phyloP scores from a whole-genome alignment of 768 basidiomycete species.

The Boletus pseudopeckii region DNA sequence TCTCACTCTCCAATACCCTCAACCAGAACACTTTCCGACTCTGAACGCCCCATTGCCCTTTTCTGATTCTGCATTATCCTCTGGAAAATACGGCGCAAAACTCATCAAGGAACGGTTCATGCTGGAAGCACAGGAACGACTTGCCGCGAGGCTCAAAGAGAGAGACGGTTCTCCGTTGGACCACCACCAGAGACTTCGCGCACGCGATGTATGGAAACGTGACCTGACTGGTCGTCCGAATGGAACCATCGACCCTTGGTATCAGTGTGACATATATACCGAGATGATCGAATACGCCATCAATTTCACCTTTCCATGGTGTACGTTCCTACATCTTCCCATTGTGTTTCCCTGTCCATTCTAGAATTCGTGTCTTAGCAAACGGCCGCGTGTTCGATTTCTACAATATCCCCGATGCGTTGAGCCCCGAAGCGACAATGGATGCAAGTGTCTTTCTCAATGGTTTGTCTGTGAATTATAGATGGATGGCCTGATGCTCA shows the following conservation, averaged over 20 bases:
- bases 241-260: slow-evolving; percentile 57
- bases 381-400: slow-evolving; percentile 36
- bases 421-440: not conserved
- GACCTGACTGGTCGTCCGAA: slow-evolving; percentile 47
- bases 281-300: slow-evolving; percentile 65
- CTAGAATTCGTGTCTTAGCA: not conserved
- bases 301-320: slow-evolving; percentile 64
- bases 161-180: slow-evolving; percentile 13
- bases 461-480: not conserved
- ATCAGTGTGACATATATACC: slow-evolving; percentile 55
- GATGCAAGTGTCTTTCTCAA: not conserved
- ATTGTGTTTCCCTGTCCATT: not conserved
- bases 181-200: slow-evolving; percentile 16
- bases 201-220: slow-evolving; percentile 37
- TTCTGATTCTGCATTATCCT: not conserved
- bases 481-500: slow-evolving; percentile 33
- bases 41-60: not conserved
- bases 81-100: not conserved
- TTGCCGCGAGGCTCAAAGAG: slow-evolving; percentile 8
- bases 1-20: slow-evolving; percentile 66
- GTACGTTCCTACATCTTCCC: slow-evolving; percentile 22
- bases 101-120: slow-evolving; percentile 10
- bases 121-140: slow-evolving; percentile 8
- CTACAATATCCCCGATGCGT: slow-evolving; percentile 40
- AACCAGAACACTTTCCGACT: slow-evolving; percentile 47